phyloP scores from a whole-genome alignment of 495 filamentous ascomycete species.

The Aspergillus bridgeri region DNA sequence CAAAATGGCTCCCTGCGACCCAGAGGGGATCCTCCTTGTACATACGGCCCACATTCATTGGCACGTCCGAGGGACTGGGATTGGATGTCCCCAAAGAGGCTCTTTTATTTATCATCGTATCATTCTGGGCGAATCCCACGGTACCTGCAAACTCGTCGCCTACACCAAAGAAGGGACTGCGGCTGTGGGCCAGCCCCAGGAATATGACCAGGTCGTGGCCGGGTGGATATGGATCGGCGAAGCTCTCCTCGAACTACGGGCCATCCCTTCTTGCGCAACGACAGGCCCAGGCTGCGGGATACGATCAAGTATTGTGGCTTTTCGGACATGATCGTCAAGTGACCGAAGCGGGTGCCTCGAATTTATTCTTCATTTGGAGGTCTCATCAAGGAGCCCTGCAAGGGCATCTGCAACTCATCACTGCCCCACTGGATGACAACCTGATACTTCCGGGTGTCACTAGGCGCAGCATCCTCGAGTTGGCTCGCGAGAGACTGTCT shows the following conservation, averaged over 20 bases:
- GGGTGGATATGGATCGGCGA: neutral
- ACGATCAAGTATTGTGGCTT: conserved; percentile 6
- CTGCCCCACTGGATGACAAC: neutral
- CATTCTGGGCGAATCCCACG: neutral
- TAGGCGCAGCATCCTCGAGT: conserved; percentile 2
- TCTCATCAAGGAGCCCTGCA: neutral
- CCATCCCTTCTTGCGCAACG: neutral
- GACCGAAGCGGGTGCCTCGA: conserved; percentile 2
- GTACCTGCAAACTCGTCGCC: neutral
- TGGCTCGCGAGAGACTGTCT: conserved; percentile 1
- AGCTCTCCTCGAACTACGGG: conserved; percentile 3
- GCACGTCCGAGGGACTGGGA: neutral
- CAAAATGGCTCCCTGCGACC: neutral
- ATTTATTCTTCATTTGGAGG: conserved; percentile 7
- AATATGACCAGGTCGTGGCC: conserved; percentile 6
- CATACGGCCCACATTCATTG: conserved; percentile 1
- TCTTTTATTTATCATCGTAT: neutral
- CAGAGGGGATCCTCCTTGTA: neutral
- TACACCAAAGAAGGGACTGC: neutral
- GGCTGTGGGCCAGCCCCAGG: neutral
- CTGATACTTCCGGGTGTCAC: conserved; percentile 3
- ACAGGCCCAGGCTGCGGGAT: neutral
- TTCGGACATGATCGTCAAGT: neutral
- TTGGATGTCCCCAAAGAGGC: neutral
- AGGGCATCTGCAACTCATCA: neutral